Conservation (phyloP, 768 basidiomycete species). For the Tylopilus felleus region DNA sequence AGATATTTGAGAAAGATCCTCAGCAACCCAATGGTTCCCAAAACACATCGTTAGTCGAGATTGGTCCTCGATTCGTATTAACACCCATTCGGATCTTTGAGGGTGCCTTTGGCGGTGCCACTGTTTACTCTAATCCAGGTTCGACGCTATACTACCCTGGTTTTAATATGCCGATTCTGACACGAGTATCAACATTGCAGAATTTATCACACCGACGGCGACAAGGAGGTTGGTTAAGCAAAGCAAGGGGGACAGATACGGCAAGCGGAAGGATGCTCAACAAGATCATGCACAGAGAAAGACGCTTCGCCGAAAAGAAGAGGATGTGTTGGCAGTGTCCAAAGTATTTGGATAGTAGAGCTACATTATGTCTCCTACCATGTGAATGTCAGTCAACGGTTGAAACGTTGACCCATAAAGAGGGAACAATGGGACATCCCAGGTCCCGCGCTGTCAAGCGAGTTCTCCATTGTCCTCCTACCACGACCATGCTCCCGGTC, state of each 20-base stretch:
- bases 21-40: constrained; percentile 81
- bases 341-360: constrained; percentile 79
- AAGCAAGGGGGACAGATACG: constrained; percentile 79
- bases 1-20: constrained; percentile 96
- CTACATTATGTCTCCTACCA: neutral
- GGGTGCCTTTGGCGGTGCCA: constrained; percentile 92
- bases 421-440: constrained; percentile 15
- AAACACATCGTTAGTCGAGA: constrained; percentile 88
- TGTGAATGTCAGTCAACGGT: neutral
- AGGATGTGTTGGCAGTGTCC: constrained; percentile 78
- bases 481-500: constrained; percentile 11
- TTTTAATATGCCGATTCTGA: neutral
- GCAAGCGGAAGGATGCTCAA: constrained; percentile 75
- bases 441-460: constrained; percentile 13
- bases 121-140: constrained; percentile 96
- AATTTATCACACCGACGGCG: constrained; percentile 88
- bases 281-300: constrained; percentile 61
- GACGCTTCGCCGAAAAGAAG: constrained; percentile 58
- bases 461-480: constrained; percentile 31
- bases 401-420: neutral
- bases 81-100: constrained; percentile 98
- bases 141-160: constrained; percentile 19
- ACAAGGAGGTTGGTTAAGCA: constrained; percentile 67
- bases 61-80: constrained; percentile 95
- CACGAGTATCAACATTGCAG: constrained; percentile 37